phyloP scores from a whole-genome alignment of 2,329 filamentous ascomycete species.

The Alternaria sp. region DNA sequence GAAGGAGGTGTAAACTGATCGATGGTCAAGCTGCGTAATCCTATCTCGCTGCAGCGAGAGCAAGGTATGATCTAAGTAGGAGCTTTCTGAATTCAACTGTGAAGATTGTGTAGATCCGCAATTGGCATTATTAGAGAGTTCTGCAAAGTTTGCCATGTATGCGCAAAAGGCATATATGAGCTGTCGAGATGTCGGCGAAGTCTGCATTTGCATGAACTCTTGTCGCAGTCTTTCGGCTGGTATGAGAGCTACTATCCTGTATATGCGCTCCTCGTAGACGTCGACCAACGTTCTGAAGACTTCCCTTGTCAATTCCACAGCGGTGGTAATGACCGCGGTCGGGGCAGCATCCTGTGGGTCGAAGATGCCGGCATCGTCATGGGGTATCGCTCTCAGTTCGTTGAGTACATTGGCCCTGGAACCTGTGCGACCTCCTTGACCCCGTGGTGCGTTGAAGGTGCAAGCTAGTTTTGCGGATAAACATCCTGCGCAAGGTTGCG shows the following conservation, averaged over 20 bases:
- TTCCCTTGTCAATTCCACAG: conserved; percentile 46
- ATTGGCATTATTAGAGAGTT: conserved; percentile 12
- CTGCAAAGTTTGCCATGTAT: conserved; percentile 41
- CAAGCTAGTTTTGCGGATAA: conserved; percentile 56
- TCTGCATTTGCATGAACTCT: conserved; percentile 26
- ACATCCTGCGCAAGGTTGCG: conserved; percentile 75
- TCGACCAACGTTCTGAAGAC: conserved; percentile 70
- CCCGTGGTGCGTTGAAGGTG: conserved; percentile 42
- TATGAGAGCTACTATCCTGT: conserved; percentile 56
- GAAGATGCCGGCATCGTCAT: background rate
- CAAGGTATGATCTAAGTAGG: conserved; percentile 31
- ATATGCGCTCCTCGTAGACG: conserved; percentile 73
- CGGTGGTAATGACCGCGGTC: background rate
- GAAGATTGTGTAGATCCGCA: background rate
- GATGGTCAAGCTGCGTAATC: conserved; percentile 28
- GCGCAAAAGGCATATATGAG: conserved; percentile 49
- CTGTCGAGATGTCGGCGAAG: conserved; percentile 33
- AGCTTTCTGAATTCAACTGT: conserved; percentile 1
- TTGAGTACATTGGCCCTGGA: conserved; percentile 74
- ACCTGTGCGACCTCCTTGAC: conserved; percentile 14
- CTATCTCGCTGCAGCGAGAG: conserved; percentile 19
- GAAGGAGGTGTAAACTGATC: conserved; percentile 71
- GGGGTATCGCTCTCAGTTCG: conserved; percentile 71
- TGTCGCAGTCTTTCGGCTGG: conserved; percentile 23
- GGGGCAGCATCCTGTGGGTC: background rate